phyloP scores from a whole-genome alignment of 1,284 basidiomycete species.

The Trichosporon ovoides region DNA sequence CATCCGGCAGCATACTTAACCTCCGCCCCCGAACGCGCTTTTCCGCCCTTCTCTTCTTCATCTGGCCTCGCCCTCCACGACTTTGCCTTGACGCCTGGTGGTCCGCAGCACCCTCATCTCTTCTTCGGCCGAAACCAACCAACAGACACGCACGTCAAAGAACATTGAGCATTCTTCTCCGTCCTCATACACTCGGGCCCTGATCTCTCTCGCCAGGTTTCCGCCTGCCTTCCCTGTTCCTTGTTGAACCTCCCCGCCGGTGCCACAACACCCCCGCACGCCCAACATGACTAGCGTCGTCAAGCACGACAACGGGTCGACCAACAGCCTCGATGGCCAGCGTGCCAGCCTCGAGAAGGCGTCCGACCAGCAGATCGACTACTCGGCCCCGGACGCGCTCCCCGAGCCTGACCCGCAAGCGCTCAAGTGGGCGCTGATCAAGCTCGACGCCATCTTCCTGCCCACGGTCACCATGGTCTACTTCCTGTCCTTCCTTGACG shows the following conservation, averaged over 20 bases:
- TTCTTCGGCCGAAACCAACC: too few relatives aligned
- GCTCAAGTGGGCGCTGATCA: constrained; percentile 18
- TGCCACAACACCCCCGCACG: neutral
- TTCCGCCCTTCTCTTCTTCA: too few relatives aligned
- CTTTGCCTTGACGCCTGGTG: too few relatives aligned
- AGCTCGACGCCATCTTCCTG: constrained; percentile 28
- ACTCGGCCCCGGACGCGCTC: neutral
- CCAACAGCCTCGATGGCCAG: neutral
- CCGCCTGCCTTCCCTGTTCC: neutral
- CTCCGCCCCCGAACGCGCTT: too few relatives aligned
- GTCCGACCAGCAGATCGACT: neutral
- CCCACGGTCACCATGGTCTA: constrained; percentile 27
- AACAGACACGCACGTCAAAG: neutral
- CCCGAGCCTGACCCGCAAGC: constrained; percentile 7
- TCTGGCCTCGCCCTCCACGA: too few relatives aligned
- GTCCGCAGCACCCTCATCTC: too few relatives aligned
- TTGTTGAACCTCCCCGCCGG: neutral
- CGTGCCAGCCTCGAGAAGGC: neutral
- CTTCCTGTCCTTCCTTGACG: constrained; percentile 52
- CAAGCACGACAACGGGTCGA: neutral
- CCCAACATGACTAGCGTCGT: neutral
- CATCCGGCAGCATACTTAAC: too few relatives aligned
- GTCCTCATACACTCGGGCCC: neutral
- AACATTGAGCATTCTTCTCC: neutral
- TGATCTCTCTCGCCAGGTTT: neutral